Conservation (phyloP, 2,329 filamentous ascomycete genomes). For the Chrysoporthe austroafricana region DNA sequence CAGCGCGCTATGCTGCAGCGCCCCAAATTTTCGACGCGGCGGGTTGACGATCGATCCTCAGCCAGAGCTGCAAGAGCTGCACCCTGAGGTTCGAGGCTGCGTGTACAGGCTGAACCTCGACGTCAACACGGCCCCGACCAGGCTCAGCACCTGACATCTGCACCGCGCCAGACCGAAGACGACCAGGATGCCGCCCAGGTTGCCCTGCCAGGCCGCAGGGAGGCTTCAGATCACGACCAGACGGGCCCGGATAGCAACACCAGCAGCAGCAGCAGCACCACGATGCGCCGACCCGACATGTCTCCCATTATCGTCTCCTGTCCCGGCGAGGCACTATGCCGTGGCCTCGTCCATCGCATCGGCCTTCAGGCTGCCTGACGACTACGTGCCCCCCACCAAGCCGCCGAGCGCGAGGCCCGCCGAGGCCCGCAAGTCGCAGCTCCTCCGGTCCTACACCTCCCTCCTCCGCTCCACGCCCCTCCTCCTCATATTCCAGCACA, state of each 20-base stretch:
- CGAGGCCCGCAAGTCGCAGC: conserved; percentile 87
- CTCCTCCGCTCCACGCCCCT: conserved; percentile 83
- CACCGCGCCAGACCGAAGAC: background rate
- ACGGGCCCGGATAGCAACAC: conserved; percentile 10
- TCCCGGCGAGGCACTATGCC: conserved; percentile 34
- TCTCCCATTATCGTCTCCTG: background rate
- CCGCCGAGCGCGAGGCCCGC: conserved; percentile 86
- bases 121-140: background rate
- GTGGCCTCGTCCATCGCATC: conserved; percentile 24
- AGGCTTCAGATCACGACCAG: conserved; percentile 22
- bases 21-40: conserved; percentile 23
- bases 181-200: conserved; percentile 26
- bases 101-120: background rate
- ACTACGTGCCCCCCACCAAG: conserved; percentile 69
- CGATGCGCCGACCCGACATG: conserved; percentile 19
- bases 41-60: background rate
- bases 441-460: conserved; percentile 84
- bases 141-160: background rate
- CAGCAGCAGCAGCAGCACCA: background rate
- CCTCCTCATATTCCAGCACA: conserved; percentile 79
- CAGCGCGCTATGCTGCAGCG: background rate
- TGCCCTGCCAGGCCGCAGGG: conserved; percentile 21
- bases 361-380: conserved; percentile 45
- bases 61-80: background rate
- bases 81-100: background rate